phyloP scores from a whole-genome alignment of 1,284 basidiomycete genomes.

The Microbotryum intermedium region DNA sequence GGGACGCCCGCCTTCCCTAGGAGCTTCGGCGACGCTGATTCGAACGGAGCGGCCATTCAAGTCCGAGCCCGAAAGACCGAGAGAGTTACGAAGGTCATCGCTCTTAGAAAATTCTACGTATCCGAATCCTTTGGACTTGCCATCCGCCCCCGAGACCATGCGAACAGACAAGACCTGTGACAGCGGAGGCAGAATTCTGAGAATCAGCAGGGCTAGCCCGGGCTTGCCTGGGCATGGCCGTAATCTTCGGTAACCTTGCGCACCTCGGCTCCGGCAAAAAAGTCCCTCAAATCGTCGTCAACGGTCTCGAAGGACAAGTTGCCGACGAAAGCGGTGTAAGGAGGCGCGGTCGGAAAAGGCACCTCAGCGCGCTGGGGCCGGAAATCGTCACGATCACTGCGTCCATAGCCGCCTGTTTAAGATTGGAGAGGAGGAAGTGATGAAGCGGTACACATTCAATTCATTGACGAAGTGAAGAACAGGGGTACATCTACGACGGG shows the following conservation, averaged over 20 bases:
- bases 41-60: slow-evolving; percentile 73
- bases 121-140: slow-evolving; percentile 94
- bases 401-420: slow-evolving; percentile 7
- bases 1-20: slow-evolving; percentile 41
- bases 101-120: slow-evolving; percentile 87
- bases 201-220: neutral
- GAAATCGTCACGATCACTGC: slow-evolving; percentile 21
- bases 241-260: neutral
- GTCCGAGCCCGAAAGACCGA: slow-evolving; percentile 54
- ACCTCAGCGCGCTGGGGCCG: slow-evolving; percentile 72
- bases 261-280: slow-evolving; percentile 51
- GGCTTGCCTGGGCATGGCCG: neutral
- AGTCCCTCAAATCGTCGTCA: slow-evolving; percentile 70
- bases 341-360: slow-evolving; percentile 86
- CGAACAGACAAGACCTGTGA: slow-evolving; percentile 70
- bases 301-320: slow-evolving; percentile 90
- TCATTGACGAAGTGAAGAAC: neutral
- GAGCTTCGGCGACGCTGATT: slow-evolving; percentile 90
- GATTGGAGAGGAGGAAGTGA: slow-evolving; percentile 24
- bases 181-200: neutral
- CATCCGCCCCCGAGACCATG: slow-evolving; percentile 76
- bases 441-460: neutral
- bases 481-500: slow-evolving; percentile 15
- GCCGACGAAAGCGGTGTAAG: slow-evolving; percentile 92
- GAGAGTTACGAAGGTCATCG: slow-evolving; percentile 73